Evolutionary conservation across 768 basidiomycete genomes (phyloP).

Genomic region (Lentinula lateritia): DNA sequence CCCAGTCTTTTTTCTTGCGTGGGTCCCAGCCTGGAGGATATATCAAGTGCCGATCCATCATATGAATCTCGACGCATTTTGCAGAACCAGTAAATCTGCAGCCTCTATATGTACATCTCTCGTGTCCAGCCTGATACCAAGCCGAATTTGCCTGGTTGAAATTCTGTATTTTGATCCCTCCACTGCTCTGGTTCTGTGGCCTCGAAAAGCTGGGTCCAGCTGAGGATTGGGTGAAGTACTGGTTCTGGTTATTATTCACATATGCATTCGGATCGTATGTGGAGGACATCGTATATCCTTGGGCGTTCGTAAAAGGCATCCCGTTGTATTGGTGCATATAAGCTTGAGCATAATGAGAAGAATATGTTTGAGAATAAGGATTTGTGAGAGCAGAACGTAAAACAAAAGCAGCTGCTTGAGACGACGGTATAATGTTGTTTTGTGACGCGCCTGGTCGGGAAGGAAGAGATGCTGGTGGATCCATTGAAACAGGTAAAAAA

Average conservation of each 20-base stretch:
- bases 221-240: neutral
- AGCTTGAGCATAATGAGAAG: constrained; percentile 53
- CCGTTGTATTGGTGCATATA: constrained; percentile 31
- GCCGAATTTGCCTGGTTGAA: neutral
- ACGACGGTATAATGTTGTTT: neutral
- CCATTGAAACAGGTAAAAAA: neutral
- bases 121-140: constrained; percentile 64
- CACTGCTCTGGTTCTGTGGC: neutral
- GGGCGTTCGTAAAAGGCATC: constrained; percentile 18
- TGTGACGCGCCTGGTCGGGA: neutral
- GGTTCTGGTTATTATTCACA: neutral
- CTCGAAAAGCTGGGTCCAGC: neutral
- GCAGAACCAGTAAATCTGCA: constrained; percentile 67
- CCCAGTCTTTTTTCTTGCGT: constrained; percentile 61
- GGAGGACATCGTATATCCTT: constrained; percentile 35
- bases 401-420: constrained; percentile 3
- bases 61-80: constrained; percentile 71
- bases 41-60: constrained; percentile 88
- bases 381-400: neutral
- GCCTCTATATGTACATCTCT: constrained; percentile 53
- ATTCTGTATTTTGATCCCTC: neutral
- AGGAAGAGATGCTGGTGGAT: neutral
- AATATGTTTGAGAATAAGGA: constrained; percentile 19
- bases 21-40: constrained; percentile 72
- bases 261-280: constrained; percentile 22